Conservation (phyloP, 2,329 filamentous ascomycete species). For the Raffaelea deltoideospora region DNA sequence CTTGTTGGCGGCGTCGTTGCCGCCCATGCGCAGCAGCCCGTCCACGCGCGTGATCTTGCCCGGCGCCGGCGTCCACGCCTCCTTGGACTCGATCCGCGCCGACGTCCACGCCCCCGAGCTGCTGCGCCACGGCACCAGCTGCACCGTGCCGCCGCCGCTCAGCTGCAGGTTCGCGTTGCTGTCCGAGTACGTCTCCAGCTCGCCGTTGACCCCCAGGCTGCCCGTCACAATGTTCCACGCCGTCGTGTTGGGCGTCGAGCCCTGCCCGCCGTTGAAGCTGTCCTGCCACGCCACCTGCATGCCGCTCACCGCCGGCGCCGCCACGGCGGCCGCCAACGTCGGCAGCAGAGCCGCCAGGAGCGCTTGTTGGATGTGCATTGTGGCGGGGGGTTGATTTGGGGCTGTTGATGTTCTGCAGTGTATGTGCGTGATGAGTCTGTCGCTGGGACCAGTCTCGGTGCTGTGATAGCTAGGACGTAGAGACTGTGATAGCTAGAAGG, state of each 20-base stretch:
- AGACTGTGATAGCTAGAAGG: not conserved
- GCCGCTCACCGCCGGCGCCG: slow-evolving; percentile 23
- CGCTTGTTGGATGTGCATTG: slow-evolving; percentile 13
- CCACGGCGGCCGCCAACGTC: slow-evolving; percentile 19
- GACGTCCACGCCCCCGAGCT: slow-evolving; percentile 34
- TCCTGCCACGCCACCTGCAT: slow-evolving; percentile 27
- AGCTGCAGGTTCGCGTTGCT: slow-evolving; percentile 32
- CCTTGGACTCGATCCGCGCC: slow-evolving; percentile 34
- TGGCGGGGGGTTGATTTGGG: not conserved
- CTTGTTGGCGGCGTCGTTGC: slow-evolving; percentile 21
- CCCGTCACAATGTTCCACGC: slow-evolving; percentile 33
- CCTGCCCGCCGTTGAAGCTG: slow-evolving; percentile 22
- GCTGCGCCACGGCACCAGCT: slow-evolving; percentile 32
- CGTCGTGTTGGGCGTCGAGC: slow-evolving; percentile 16
- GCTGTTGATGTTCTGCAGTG: not conserved
- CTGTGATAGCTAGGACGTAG: too few species aligned
- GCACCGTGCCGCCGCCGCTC: slow-evolving; percentile 32
- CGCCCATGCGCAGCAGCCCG: slow-evolving; percentile 30
- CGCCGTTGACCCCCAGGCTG: slow-evolving; percentile 46
- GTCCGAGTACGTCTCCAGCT: slow-evolving; percentile 32
- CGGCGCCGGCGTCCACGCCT: slow-evolving; percentile 27
- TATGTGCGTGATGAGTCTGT: not conserved
- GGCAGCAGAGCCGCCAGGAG: slow-evolving; percentile 9
- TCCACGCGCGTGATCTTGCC: slow-evolving; percentile 32
- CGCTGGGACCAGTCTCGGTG: too few species aligned